phyloP scores from a whole-genome alignment of 2,329 filamentous ascomycete species.

The Penicillium concentricum region DNA sequence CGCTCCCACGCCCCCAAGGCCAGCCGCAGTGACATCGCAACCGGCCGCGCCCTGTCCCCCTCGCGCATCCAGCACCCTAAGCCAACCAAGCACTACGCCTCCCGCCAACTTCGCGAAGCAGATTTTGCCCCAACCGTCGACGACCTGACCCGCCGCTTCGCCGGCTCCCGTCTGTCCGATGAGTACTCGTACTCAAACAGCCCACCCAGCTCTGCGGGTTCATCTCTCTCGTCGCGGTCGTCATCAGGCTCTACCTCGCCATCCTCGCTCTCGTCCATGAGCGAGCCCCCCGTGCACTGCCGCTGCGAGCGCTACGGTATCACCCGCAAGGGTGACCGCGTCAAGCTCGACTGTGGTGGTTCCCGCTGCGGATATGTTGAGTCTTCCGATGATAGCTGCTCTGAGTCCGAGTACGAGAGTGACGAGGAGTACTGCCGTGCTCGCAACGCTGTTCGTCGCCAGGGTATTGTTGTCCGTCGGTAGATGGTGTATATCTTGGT shows the following conservation, averaged over 20 bases:
- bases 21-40: constrained; percentile 66
- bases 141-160: constrained; percentile 75
- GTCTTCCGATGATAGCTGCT: constrained; percentile 7
- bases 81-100: constrained; percentile 83
- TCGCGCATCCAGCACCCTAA: constrained; percentile 90
- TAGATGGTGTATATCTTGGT: constrained; percentile 20
- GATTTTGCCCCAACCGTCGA: constrained; percentile 78
- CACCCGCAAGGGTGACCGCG: constrained; percentile 85
- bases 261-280: constrained; percentile 64
- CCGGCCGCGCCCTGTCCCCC: constrained; percentile 82
- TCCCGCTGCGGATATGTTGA: constrained; percentile 71
- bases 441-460: constrained; percentile 35
- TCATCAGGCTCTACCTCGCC: constrained; percentile 58
- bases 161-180: constrained; percentile 66
- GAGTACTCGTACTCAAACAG: constrained; percentile 73
- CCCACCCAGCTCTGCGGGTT: constrained; percentile 65
- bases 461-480: constrained; percentile 42
- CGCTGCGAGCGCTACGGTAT: constrained; percentile 96
- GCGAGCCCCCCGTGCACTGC: constrained; percentile 64
- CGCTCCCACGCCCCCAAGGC: constrained; percentile 28
- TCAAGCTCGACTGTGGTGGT: constrained; percentile 95
- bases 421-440: constrained; percentile 41
- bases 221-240: constrained; percentile 71
- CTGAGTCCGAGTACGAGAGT: constrained; percentile 25
- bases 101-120: constrained; percentile 78